Base-by-base conservation (phyloP, 129 eudicot genomes). In the Helichrysum umbraculigerum region DNA sequence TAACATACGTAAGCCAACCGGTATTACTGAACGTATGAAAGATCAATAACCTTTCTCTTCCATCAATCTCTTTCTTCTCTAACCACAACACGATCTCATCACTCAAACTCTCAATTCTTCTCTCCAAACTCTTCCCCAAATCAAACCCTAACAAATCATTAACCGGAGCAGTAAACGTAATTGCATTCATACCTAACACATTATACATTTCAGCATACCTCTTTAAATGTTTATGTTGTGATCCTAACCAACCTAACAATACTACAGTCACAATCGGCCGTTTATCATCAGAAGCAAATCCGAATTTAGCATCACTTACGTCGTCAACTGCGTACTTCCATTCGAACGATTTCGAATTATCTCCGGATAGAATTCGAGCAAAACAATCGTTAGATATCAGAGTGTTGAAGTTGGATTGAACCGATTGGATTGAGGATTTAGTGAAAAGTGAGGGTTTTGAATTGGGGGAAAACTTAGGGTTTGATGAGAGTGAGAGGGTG, bases 1-100 rank as follows among this genome's bases (percentile, higher is more conserved):
- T 39, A 81, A 94, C 99, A 90, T 86, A 91, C 94, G 88, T 89
- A 83, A 94, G 92, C 96, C 97, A 94, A 62, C 99, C 99, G 0
- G 99, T 94, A 57, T 86, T 94, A 76, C 99, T 94, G 50, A 94
- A 94, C 7, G 97, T 94, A 62, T 94, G 99, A 70, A 95, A 91
- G 32, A 95, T 28, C 87, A 95, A 78, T 19, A 82, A 73, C 58
- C 99, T 85, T n/a, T 87, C 84, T 10, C 90, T 74, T 29, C 90
- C 93, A 81, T 84, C 90, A 4, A 80, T 64, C 85, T 78, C 52
- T 78, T 64, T 75, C 50, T 77, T 82, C 58, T 85, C 86, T 73
- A 91, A 10, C 99, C 99, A 94, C 32, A 47, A 32, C 7, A 80
- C 85, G 34, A 91, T 79, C 70, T 91, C 96, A 41, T 22, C 17